phyloP scores from a whole-genome alignment of 257 asterid genomes.

The Solanum pennellii region DNA sequence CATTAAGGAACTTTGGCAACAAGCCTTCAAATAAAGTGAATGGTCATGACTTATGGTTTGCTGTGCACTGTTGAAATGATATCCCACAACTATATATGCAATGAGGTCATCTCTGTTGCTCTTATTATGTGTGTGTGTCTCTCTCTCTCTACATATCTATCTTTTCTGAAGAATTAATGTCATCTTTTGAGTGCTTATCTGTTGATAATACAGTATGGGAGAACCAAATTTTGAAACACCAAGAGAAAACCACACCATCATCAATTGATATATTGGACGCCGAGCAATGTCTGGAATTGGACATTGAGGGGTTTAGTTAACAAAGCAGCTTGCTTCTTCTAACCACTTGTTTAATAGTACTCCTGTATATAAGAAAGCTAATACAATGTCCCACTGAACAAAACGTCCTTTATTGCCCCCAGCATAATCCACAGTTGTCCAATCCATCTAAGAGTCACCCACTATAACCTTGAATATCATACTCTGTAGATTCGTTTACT shows the following conservation, averaged over 20 bases:
- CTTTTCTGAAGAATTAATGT: background rate
- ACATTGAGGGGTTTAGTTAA: slow-evolving; percentile 48
- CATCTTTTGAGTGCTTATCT: slow-evolving; percentile 29
- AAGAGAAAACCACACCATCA: slow-evolving; percentile 35
- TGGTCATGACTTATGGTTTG: slow-evolving; percentile 18
- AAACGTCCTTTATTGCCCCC: background rate
- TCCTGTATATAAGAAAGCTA: background rate
- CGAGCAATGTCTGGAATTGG: slow-evolving; percentile 22
- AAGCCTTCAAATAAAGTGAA: slow-evolving; percentile 22
- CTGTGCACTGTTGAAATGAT: background rate
- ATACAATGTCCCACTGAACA: background rate
- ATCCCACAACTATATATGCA: background rate
- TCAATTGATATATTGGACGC: slow-evolving; percentile 33
- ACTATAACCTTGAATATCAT: background rate
- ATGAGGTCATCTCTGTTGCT: background rate
- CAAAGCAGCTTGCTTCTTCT: background rate
- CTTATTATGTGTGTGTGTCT: background rate
- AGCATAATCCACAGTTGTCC: background rate
- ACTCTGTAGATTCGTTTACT: background rate
- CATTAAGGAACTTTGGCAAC: slow-evolving; percentile 53
- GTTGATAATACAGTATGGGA: slow-evolving; percentile 37
- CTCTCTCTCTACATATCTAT: background rate
- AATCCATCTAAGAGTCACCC: background rate
- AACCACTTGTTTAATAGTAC: background rate
- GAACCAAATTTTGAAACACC: slow-evolving; percentile 12